Conservation (phyloP, 176 grass and related monocot genomes). For the Rhipidocladum racemiflorum region DNA sequence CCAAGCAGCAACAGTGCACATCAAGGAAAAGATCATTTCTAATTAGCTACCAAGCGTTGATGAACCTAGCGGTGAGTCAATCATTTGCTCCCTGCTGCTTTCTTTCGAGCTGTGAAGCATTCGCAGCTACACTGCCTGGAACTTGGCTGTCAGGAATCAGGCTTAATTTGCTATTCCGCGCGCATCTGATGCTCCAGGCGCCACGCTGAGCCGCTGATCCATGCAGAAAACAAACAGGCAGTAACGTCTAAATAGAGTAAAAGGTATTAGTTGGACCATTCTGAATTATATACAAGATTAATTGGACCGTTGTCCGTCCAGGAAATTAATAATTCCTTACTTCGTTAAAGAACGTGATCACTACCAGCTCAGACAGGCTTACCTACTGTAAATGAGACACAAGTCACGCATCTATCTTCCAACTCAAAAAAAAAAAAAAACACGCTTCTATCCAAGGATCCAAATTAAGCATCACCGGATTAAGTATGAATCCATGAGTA, state of each 20-base stretch:
- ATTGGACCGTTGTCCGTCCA: background rate
- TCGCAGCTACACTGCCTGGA: constrained; percentile 9
- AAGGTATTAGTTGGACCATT: constrained; percentile 37
- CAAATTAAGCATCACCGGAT: background rate
- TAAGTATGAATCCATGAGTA: background rate
- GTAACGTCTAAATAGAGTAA: constrained; percentile 7
- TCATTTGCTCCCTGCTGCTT: constrained; percentile 24
- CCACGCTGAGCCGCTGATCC: background rate
- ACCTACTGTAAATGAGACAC: background rate
- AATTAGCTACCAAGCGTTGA: background rate
- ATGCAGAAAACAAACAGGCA: background rate
- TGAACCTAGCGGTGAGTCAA: constrained; percentile 7
- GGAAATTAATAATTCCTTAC: background rate
- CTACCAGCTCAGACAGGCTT: background rate
- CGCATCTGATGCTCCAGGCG: constrained; percentile 37
- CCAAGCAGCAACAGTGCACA: background rate
- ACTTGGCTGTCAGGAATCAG: constrained; percentile 27
- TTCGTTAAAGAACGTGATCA: background rate
- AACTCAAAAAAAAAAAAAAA: too few relatives aligned
- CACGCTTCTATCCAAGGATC: too few relatives aligned
- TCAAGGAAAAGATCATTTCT: background rate
- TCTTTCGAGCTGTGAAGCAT: constrained; percentile 44
- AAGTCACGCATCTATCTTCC: background rate
- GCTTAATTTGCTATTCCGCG: background rate
- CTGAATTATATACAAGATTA: background rate